A percentile compares a stretch with the other conserved stretches of the same genome.
Conservation (phyloP, 192 early-diverging fungal genomes). For the Helicostylum pulchrum region DNA sequence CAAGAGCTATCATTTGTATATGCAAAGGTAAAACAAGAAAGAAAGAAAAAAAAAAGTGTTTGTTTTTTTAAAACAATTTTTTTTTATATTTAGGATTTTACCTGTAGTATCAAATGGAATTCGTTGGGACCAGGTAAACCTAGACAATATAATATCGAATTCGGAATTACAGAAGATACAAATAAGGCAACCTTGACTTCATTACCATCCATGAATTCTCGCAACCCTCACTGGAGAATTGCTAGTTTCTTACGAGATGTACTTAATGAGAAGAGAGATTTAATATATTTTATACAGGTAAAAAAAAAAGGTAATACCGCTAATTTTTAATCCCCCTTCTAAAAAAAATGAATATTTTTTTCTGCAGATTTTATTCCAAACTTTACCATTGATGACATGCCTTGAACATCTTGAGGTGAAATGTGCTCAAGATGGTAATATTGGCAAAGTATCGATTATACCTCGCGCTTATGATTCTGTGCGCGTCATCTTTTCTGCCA, state of each 20-base stretch:
- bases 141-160: slow-evolving; percentile 25
- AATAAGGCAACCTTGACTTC: slow-evolving; percentile 9
- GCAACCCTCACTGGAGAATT: slow-evolving; percentile 36
- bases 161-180: slow-evolving; percentile 10
- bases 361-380: slow-evolving; percentile 36
- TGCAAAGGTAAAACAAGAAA: slow-evolving; percentile 22
- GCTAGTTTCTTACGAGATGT: slow-evolving; percentile 25
- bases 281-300: slow-evolving; percentile 37
- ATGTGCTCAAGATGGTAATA: slow-evolving; percentile 14
- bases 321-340: background rate
- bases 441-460: slow-evolving; percentile 34
- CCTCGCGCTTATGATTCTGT: slow-evolving; percentile 32
- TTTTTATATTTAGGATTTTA: slow-evolving; percentile 17
- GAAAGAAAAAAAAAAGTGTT: background rate
- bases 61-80: background rate
- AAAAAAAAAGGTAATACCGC: background rate
- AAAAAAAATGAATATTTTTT: background rate
- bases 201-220: background rate
- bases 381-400: slow-evolving; percentile 34
- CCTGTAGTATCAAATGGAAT: slow-evolving; percentile 33
- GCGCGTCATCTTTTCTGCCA: slow-evolving; percentile 33
- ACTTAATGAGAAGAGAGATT: slow-evolving; percentile 32
- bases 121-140: slow-evolving; percentile 13
- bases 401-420: slow-evolving; percentile 30
- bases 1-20: slow-evolving; percentile 32